Evolutionary conservation across 169 alveolate species (phyloP), one percentile per base, ranked within the genome.

Genomic region (Plasmodium knowlesi): DNA sequence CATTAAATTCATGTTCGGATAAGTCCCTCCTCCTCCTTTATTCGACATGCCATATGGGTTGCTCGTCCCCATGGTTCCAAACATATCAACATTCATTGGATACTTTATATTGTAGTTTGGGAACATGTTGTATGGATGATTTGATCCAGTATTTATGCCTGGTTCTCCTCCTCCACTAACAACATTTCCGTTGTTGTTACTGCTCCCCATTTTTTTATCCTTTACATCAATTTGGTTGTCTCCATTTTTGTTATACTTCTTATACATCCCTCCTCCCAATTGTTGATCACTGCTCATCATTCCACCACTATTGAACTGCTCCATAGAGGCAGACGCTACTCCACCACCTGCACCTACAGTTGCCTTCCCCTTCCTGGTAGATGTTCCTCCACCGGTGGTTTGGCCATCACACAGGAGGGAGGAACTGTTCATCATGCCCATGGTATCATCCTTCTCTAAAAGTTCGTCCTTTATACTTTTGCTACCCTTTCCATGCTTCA

Each of bases 71-170:
- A 61, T 57, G 50, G 53, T 61, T 12, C 82, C 82, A 50, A 79
- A 88, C 94, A 88, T 79, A 10, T 88, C 89, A 6, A 76, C 74
- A 79, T 76, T 76, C 83, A 88, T 61, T 43, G 88, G 89, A 46
- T 88, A 88, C 67, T 88, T 88, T 78, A 88, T 16, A 32, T 88
- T 88, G 71, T 79, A 88, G 79, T 88, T 88, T n/a, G 94, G 83
- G 34, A 79, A 88, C 46, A 88, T 37, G 5, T 3, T 39, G 37
- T 88, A 88, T 4, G 93, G 54, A 43, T 86, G 79, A 84, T 34
- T 71, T 32, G 43, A 43, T 46, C 37, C 71, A 37, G 70, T 41
- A 22, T 37, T 70, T 16, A 39, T 43, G 12, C 28, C 19, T 25
- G 39, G 30, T 32, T 14, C 82, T 16, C 9, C 28, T 54, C 70